Evolutionary conservation across 352 stramenopile species (phyloP), one percentile per base, ranked within the genome.

Genomic region (Phytophthora uliginosa): DNA sequence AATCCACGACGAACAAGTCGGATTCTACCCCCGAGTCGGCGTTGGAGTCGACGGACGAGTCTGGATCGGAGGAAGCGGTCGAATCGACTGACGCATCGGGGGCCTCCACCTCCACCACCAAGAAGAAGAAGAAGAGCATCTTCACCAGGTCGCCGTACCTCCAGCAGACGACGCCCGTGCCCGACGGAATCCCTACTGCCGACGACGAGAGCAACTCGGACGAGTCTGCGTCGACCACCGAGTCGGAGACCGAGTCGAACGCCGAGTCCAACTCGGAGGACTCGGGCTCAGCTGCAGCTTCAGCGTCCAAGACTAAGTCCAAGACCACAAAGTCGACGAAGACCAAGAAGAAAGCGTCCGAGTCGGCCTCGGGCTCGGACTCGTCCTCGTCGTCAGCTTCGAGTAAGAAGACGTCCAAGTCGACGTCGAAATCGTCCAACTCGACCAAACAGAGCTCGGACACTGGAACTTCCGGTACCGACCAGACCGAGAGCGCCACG

Each of bases 81-180:
- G 38, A 45, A 7, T 45, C 38, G 17, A 58, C 54, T 5, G 50
- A 64, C 20, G 55, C 52, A 13, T 77, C 64, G 17, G 55, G 38
- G 22, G 56, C 63, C 10, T 52, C 38, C 7, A 56, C 71, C 10
- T 62, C 61, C 4, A 69, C 63, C 3, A 76, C 54, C 36, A 82
- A 79, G 38, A 72, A 77, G 51, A 75, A 74, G 10, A 68, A 59
- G 59, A 72, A 68, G 12, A 61, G 48, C 17, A 61, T 73, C 42
- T 82, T 82, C 26, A 82, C 75, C 45, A 76, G 72, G 56, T 82
- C 75, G 8, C 75, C 75, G 22, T 79, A 66, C 36, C 64, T 82
- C 13, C 48, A 73, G 58, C 57, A 76, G 36, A 66, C 75, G 28
- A 82, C 75, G 13, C 75, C 75, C 34, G 75, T 77, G 50, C 75